Percentiles rank a stretch among this genome's conserved stretches.
phyloP scores from a whole-genome alignment of 768 basidiomycete genomes.

The Mycena belliarum region DNA sequence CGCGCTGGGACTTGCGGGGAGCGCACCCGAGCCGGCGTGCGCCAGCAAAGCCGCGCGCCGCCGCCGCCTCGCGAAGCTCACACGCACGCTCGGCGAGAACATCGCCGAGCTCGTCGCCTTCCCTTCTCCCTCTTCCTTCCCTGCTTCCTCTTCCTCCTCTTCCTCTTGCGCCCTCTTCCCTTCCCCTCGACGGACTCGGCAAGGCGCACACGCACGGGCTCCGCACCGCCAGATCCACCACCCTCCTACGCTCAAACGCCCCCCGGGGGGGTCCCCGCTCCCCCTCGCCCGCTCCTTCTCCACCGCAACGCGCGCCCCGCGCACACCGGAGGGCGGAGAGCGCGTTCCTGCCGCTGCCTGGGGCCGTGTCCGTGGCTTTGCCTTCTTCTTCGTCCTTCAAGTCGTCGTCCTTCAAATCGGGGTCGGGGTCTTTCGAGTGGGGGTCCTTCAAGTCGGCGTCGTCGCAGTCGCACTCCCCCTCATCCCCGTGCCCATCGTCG shows the following conservation, averaged over 20 bases:
- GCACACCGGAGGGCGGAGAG: not conserved
- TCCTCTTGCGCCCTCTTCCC: too few relatives aligned
- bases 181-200: too few relatives aligned
- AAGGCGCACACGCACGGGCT: too few relatives aligned
- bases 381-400: too few relatives aligned
- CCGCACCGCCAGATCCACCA: not conserved
- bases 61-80: constrained; percentile 15
- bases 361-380: too few relatives aligned
- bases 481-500: too few relatives aligned
- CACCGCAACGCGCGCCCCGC: not conserved
- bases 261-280: not conserved
- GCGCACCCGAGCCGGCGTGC: not conserved
- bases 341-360: not conserved
- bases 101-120: constrained; percentile 9
- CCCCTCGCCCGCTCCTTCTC: constrained; percentile 1
- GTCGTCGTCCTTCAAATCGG: too few relatives aligned
- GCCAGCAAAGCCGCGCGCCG: constrained; percentile 1
- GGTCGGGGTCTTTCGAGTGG: too few relatives aligned
- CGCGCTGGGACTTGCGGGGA: too few relatives aligned
- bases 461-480: too few relatives aligned
- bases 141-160: not conserved
- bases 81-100: constrained; percentile 16
- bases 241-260: too few relatives aligned
- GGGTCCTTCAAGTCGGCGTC: too few relatives aligned
- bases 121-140: not conserved